These are phyloP conservation scores for Podosphaera xanthii DNA, from an alignment of 2,329 filamentous ascomycete genomes.

Conservation along the genomic window DNA sequence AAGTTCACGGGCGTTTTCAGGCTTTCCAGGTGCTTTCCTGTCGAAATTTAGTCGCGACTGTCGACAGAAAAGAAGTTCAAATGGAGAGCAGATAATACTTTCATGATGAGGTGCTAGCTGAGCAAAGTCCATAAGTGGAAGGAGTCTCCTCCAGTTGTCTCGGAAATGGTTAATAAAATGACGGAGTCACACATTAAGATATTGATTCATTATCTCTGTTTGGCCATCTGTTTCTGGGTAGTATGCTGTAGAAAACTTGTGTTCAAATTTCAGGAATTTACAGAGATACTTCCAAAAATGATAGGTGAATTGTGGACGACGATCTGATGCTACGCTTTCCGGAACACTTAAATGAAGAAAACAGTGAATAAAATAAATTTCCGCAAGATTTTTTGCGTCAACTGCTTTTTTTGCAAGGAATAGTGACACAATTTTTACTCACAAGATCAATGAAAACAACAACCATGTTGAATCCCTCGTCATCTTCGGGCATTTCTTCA, in stretches of 20 bases:
- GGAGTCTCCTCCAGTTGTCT: background rate
- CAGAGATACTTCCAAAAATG: background rate
- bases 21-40: background rate
- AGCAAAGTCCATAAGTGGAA: background rate
- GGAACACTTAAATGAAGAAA: background rate
- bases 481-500: constrained; percentile 3
- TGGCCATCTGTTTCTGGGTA: constrained; percentile 5
- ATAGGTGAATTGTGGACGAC: background rate
- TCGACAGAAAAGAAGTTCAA: background rate
- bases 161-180: background rate
- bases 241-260: background rate
- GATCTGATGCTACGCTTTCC: constrained; percentile 4
- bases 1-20: background rate
- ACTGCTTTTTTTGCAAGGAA: background rate
- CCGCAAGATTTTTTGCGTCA: constrained; percentile 1
- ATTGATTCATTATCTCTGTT: constrained; percentile 8
- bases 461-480: constrained; percentile 1
- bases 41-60: background rate
- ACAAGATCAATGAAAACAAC: background rate
- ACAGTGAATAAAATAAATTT: constrained; percentile 3
- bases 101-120: background rate
- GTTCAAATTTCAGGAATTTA: background rate
- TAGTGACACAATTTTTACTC: background rate
- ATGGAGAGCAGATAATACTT: background rate
- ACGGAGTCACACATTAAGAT: constrained; percentile 5